Conservation (phyloP, 441 rosid species). For the Aquilaria agallochum region DNA sequence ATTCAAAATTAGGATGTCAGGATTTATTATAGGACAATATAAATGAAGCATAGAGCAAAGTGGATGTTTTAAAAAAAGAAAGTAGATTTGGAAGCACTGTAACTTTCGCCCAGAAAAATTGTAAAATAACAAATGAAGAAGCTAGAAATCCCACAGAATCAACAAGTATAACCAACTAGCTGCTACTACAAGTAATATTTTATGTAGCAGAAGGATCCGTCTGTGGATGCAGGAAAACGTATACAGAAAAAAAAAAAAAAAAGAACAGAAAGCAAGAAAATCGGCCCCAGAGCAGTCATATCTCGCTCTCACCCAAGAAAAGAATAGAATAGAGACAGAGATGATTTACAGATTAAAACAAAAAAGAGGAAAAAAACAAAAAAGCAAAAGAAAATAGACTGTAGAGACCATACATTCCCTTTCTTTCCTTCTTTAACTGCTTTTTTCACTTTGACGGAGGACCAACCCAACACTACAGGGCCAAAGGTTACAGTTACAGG, state of each 20-base stretch:
- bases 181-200: no score
- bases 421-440: constrained; percentile 39
- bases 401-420: constrained; percentile 22
- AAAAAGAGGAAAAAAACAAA: constrained; percentile 15
- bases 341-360: constrained; percentile 3
- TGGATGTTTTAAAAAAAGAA: no score
- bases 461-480: constrained; percentile 24
- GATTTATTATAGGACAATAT: no score
- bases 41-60: no score
- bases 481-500: constrained; percentile 7
- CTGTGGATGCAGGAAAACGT: neutral
- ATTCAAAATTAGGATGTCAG: no score
- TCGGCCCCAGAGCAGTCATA: neutral
- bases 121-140: neutral
- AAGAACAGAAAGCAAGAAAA: no score
- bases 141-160: neutral
- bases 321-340: constrained; percentile 16
- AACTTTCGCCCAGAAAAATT: no score
- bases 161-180: neutral
- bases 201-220: constrained; percentile 3
- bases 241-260: neutral
- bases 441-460: constrained; percentile 49
- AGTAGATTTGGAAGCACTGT: no score
- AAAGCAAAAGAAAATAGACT: constrained; percentile 20
- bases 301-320: constrained; percentile 9